These are phyloP conservation scores for Podaxis sp. DNA, from an alignment of 768 basidiomycete genomes.

Conservation along the genomic window DNA sequence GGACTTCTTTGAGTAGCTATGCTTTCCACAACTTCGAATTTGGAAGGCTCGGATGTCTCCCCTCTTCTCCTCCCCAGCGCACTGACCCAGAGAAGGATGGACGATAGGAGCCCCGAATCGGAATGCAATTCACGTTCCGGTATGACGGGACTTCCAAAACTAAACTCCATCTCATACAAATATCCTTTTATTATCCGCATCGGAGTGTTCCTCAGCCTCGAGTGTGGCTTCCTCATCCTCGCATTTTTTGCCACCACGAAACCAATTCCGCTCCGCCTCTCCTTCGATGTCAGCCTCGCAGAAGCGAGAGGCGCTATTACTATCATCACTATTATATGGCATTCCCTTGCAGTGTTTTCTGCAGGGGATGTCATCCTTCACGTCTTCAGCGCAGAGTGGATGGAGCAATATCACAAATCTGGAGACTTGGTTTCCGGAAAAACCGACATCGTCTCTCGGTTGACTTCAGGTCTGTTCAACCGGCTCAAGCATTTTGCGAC, in stretches of 20 bases:
- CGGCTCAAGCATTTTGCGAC: not conserved
- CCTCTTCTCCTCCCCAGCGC: too few relatives aligned
- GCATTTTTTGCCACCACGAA: not conserved
- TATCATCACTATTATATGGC: not conserved
- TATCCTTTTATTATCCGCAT: not conserved
- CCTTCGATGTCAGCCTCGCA: not conserved
- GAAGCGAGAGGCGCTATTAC: not conserved
- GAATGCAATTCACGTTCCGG: too few relatives aligned
- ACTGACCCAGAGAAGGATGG: too few relatives aligned
- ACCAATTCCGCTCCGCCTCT: not conserved
- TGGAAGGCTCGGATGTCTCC: too few relatives aligned
- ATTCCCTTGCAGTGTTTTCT: not conserved
- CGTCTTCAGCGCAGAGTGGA: not conserved
- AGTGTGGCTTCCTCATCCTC: not conserved
- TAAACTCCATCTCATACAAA: not conserved
- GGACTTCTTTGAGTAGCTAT: too few relatives aligned
- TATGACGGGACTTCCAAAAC: too few relatives aligned
- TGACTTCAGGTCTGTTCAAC: not conserved
- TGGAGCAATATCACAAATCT: not conserved
- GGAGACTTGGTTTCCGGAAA: not conserved
- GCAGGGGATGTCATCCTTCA: not conserved
- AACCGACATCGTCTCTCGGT: not conserved
- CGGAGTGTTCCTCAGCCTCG: not conserved
- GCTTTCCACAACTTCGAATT: too few relatives aligned
- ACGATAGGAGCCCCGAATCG: too few relatives aligned